Evolutionary conservation across 1,284 basidiomycete species (phyloP).

Genomic region (Amylostereum chailletii): DNA sequence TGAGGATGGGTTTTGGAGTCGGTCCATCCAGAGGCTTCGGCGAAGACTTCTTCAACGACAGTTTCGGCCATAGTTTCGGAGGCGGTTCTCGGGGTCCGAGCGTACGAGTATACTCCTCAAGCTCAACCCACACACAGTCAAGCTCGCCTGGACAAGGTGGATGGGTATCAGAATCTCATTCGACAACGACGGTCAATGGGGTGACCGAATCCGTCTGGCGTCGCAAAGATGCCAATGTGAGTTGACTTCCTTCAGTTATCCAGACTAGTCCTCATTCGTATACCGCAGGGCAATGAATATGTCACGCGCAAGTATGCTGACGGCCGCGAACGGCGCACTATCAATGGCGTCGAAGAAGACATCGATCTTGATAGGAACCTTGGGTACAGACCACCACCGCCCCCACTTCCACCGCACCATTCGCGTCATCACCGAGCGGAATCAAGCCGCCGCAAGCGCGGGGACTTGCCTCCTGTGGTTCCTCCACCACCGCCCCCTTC

Average conservation of each 20-base stretch:
- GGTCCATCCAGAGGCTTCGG: background rate
- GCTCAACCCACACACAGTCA: conserved; percentile 12
- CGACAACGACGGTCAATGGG: conserved; percentile 52
- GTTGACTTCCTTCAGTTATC: conserved; percentile 12
- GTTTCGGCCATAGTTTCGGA: too few species aligned
- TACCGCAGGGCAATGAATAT: conserved; percentile 60
- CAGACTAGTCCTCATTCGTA: background rate
- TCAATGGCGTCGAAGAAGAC: conserved; percentile 45
- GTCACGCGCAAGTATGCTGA: conserved; percentile 54
- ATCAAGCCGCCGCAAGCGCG: too few species aligned
- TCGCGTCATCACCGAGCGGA: too few species aligned
- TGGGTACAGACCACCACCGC: too few species aligned
- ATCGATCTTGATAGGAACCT: too few species aligned
- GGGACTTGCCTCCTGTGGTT: too few species aligned
- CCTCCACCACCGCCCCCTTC: too few species aligned
- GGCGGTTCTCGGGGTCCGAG: background rate
- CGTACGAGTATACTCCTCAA: conserved; percentile 16
- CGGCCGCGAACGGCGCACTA: conserved; percentile 50
- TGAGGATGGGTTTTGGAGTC: conserved; percentile 8
- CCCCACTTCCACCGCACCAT: too few species aligned
- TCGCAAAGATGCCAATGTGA: conserved; percentile 47
- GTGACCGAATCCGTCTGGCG: conserved; percentile 52
- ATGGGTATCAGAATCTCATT: conserved; percentile 46
- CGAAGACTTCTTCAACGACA: too few species aligned
- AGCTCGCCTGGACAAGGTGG: conserved; percentile 12